These are phyloP conservation scores for Balakata baccata DNA, from an alignment of 345 rosid species.

Conservation along the genomic window DNA sequence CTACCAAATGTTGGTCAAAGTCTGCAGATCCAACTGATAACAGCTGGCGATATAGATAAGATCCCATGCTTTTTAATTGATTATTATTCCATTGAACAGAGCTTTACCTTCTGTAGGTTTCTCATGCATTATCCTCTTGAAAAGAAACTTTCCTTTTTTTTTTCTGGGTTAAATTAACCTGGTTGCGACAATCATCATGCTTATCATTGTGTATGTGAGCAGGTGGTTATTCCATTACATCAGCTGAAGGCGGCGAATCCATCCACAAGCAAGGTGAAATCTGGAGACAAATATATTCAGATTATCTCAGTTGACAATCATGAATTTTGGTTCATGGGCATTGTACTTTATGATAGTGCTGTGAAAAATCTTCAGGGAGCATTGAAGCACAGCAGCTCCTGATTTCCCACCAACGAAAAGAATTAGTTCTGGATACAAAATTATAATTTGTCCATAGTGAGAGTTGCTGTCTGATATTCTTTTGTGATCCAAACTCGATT, in stretches of 20 bases:
- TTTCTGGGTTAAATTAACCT: not conserved
- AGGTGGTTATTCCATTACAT: constrained; percentile 69
- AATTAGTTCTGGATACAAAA: no score
- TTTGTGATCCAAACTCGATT: no score
- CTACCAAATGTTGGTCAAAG: not conserved
- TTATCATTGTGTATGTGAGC: not conserved
- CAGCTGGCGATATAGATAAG: not conserved
- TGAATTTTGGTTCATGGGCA: constrained; percentile 93
- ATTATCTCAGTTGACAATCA: constrained; percentile 74
- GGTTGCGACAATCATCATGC: not conserved
- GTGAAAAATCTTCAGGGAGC: constrained; percentile 66
- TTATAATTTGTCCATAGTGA: no score
- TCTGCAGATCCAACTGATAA: not conserved
- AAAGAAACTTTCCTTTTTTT: no score
- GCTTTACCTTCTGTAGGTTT: no score
- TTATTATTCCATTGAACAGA: no score
- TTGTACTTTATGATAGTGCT: constrained; percentile 73
- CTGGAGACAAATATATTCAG: constrained; percentile 79
- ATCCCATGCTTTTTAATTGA: no score
- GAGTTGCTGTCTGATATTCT: no score
- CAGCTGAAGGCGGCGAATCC: constrained; percentile 77
- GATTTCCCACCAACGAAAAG: constrained; percentile 1
- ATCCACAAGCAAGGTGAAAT: constrained; percentile 68
- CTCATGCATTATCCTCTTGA: no score
- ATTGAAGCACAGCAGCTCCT: constrained; percentile 33